Conservation (phyloP, 495 filamentous ascomycete species). For the Daldinia vernicosa region DNA sequence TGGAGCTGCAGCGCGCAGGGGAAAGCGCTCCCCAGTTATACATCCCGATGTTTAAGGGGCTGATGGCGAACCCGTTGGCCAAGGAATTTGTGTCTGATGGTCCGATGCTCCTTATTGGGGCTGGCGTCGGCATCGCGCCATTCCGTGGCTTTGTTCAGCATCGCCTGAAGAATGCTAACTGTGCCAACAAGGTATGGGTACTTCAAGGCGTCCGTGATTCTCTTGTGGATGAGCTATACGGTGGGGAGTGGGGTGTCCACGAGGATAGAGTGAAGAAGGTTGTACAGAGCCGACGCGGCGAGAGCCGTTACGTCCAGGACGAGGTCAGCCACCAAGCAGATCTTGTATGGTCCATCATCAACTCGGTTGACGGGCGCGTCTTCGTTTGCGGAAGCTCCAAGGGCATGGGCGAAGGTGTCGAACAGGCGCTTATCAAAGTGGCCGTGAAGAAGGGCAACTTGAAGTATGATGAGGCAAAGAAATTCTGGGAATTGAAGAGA, state of each 20-base stretch:
- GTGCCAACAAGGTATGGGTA: constrained; percentile 99
- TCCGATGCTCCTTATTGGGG: constrained; percentile 96
- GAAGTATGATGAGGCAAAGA: constrained; percentile 72
- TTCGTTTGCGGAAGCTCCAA: constrained; percentile 95
- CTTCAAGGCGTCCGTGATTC: constrained; percentile 96
- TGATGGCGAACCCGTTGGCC: constrained; percentile 98
- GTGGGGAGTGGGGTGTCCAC: constrained; percentile 93
- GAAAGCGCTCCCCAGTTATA: constrained; percentile 67
- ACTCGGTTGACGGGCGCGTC: constrained; percentile 88
- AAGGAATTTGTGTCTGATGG: constrained; percentile 89
- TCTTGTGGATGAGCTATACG: constrained; percentile 92
- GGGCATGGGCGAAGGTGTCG: constrained; percentile 98
- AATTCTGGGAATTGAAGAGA: constrained; percentile 85
- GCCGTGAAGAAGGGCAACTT: constrained; percentile 83
- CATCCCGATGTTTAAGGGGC: constrained; percentile 95
- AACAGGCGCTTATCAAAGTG: constrained; percentile 80
- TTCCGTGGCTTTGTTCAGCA: constrained; percentile 98
- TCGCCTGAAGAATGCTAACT: constrained; percentile 92
- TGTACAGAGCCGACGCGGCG: constrained; percentile 82
- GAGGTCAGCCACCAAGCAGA: constrained; percentile 88
- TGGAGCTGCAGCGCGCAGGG: constrained; percentile 68
- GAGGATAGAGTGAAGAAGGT: constrained; percentile 93
- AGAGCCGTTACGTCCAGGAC: constrained; percentile 85
- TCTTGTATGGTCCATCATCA: constrained; percentile 96
- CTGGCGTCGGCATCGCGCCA: constrained; percentile 94